These are phyloP conservation scores for Phytophthora multivora DNA, from an alignment of 352 stramenopile genomes.

Conservation along the genomic window DNA sequence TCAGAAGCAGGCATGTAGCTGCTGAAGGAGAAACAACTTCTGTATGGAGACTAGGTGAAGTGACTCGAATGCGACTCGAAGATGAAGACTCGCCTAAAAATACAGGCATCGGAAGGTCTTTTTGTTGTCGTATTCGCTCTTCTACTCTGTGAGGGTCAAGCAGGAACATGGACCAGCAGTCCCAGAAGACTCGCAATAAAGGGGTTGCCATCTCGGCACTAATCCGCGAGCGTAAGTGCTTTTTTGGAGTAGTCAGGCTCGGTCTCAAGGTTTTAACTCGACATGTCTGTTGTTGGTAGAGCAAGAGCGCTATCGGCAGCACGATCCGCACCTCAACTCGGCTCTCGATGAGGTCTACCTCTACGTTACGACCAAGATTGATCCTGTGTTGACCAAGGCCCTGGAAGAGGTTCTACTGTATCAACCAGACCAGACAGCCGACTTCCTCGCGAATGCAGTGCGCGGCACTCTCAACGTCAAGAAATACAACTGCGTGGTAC, in stretches of 20 bases:
- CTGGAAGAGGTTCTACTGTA: slow-evolving; percentile 78
- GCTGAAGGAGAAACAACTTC: slow-evolving; percentile 10
- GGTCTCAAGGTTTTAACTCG: neutral
- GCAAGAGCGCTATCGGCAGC: slow-evolving; percentile 58
- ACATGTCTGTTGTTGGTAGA: slow-evolving; percentile 38
- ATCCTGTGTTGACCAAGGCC: slow-evolving; percentile 62
- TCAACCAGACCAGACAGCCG: slow-evolving; percentile 71
- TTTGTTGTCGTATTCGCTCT: neutral
- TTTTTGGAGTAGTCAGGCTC: neutral
- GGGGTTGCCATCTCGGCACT: slow-evolving; percentile 47
- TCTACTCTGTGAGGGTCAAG: neutral
- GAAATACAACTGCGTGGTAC: slow-evolving; percentile 78
- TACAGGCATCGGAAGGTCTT: slow-evolving; percentile 21
- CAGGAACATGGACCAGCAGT: slow-evolving; percentile 36
- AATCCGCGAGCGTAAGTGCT: slow-evolving; percentile 52
- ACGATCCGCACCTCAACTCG: slow-evolving; percentile 55
- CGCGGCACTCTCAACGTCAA: slow-evolving; percentile 68
- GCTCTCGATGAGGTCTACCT: slow-evolving; percentile 67
- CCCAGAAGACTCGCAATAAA: slow-evolving; percentile 59
- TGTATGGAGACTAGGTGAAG: slow-evolving; percentile 20
- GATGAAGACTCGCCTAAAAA: slow-evolving; percentile 47
- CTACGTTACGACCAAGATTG: slow-evolving; percentile 71
- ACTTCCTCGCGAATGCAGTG: slow-evolving; percentile 73
- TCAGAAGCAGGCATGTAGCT: slow-evolving; percentile 4
- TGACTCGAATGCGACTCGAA: slow-evolving; percentile 15